A percentile compares a stretch with the other conserved stretches of the same genome.
phyloP scores from a whole-genome alignment of 768 basidiomycete genomes.

The Auricularia auricula-judae region DNA sequence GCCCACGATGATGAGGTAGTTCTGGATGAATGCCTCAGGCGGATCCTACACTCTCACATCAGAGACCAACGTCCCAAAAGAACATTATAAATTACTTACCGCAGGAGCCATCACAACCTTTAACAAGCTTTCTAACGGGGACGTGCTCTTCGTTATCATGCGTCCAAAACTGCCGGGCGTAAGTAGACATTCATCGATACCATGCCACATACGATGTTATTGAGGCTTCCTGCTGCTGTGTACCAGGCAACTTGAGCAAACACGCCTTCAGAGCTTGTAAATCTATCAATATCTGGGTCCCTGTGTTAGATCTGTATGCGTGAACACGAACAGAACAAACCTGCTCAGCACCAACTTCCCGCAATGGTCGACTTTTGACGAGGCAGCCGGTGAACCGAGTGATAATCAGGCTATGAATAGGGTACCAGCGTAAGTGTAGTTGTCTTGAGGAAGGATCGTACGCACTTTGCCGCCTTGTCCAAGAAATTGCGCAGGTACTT shows the following conservation, averaged over 20 bases:
- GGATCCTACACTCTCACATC: constrained; percentile 51
- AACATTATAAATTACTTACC: constrained; percentile 31
- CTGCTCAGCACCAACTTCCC: constrained; percentile 94
- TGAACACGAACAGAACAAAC: constrained; percentile 23
- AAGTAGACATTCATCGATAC: constrained; percentile 10
- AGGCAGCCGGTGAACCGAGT: constrained; percentile 82
- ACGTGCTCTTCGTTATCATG: constrained; percentile 73
- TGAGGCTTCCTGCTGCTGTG: constrained; percentile 11
- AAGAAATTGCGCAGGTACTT: constrained; percentile 88
- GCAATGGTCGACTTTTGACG: constrained; percentile 82
- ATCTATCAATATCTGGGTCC: constrained; percentile 73
- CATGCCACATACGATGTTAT: constrained; percentile 16
- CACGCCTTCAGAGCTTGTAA: constrained; percentile 78
- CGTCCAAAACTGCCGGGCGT: constrained; percentile 48
- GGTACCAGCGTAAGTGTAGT: not conserved
- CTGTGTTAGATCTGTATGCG: not conserved
- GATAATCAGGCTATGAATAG: constrained; percentile 53
- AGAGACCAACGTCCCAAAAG: not conserved
- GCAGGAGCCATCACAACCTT: constrained; percentile 93
- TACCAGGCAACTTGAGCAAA: constrained; percentile 71
- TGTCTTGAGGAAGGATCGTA: not conserved
- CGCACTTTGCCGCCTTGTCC: constrained; percentile 85
- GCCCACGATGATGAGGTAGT: constrained; percentile 88
- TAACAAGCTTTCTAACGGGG: constrained; percentile 78
- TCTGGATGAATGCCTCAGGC: constrained; percentile 86